These are phyloP conservation scores for Saraca asoca DNA, from an alignment of 331 rosid genomes.

Conservation along the genomic window DNA sequence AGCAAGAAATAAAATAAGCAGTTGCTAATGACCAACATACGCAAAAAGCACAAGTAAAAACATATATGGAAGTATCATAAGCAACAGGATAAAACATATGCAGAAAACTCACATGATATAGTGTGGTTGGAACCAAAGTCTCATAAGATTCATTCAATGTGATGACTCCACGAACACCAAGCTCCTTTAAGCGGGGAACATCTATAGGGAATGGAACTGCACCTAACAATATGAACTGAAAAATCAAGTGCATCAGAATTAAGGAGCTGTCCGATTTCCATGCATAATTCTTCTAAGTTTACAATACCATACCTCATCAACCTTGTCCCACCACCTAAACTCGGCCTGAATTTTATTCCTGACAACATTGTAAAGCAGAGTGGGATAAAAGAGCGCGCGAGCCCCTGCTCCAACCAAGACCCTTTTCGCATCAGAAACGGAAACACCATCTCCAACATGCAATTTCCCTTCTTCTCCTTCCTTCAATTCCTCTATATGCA, in stretches of 20 bases:
- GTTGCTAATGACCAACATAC: background rate
- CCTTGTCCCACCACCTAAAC: constrained; percentile 98
- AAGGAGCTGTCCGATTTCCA: background rate
- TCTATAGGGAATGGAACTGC: constrained; percentile 97
- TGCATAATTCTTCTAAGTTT: no score
- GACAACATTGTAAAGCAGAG: constrained; percentile 84
- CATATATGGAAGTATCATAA: background rate
- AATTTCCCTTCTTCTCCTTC: constrained; percentile 48
- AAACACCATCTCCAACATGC: constrained; percentile 13
- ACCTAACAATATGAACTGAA: constrained; percentile 89
- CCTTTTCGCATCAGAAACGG: constrained; percentile 59
- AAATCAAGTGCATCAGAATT: constrained; percentile 43
- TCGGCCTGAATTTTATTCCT: constrained; percentile 87
- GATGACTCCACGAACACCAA: constrained; percentile 86
- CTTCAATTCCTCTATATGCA: constrained; percentile 88
- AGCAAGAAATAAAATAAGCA: no score
- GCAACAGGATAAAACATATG: background rate
- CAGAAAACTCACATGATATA: constrained; percentile 67
- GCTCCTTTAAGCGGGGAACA: constrained; percentile 81
- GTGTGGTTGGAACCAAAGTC: constrained; percentile 87
- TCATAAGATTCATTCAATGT: constrained; percentile 91
- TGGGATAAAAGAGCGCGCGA: constrained; percentile 95
- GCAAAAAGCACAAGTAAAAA: constrained; percentile 2
- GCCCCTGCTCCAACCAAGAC: constrained; percentile 93
- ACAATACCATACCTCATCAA: constrained; percentile 73